A percentile compares a stretch with the other conserved stretches of the same genome.
Evolutionary conservation across 2,329 filamentous ascomycete genomes (phyloP).

Genomic region (Aspergillus phoenicis): DNA sequence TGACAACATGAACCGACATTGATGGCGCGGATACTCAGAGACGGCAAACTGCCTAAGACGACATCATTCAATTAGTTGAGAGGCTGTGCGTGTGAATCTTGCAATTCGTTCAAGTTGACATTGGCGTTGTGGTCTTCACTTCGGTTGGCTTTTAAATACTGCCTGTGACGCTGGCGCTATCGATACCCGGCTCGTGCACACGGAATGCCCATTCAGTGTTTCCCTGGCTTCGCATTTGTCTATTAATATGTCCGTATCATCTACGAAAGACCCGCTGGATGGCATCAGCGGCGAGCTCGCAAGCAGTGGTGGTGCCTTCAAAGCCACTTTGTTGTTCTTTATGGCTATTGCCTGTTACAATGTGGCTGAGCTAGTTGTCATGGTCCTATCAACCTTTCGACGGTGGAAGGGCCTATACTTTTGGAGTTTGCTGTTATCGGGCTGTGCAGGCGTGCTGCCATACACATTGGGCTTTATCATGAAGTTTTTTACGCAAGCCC

Average conservation of each 20-base stretch:
- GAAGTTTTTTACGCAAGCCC: constrained; percentile 40
- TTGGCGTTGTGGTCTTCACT: neutral
- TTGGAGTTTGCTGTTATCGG: constrained; percentile 43
- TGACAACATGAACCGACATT: neutral
- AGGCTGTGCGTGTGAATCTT: neutral
- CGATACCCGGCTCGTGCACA: neutral
- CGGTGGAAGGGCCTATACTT: constrained; percentile 47
- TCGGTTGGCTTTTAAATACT: neutral
- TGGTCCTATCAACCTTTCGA: constrained; percentile 44
- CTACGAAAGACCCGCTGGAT: constrained; percentile 27
- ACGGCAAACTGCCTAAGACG: neutral
- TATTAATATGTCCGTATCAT: constrained; percentile 9
- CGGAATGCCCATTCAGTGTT: neutral
- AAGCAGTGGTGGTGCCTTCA: constrained; percentile 22
- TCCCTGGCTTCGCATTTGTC: neutral
- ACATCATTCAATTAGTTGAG: neutral
- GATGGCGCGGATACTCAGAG: neutral
- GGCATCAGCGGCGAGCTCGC: constrained; percentile 36
- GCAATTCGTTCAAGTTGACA: neutral
- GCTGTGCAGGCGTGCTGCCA: constrained; percentile 40
- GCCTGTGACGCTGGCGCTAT: neutral
- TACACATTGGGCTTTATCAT: constrained; percentile 48
- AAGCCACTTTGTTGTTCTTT: constrained; percentile 34
- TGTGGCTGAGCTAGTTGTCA: constrained; percentile 47
- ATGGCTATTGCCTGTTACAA: constrained; percentile 51